A percentile compares a stretch with the other conserved stretches of the same genome.
Evolutionary conservation across 306 rosid genomes (phyloP).

Genomic region (Begonia peltatifolia): DNA sequence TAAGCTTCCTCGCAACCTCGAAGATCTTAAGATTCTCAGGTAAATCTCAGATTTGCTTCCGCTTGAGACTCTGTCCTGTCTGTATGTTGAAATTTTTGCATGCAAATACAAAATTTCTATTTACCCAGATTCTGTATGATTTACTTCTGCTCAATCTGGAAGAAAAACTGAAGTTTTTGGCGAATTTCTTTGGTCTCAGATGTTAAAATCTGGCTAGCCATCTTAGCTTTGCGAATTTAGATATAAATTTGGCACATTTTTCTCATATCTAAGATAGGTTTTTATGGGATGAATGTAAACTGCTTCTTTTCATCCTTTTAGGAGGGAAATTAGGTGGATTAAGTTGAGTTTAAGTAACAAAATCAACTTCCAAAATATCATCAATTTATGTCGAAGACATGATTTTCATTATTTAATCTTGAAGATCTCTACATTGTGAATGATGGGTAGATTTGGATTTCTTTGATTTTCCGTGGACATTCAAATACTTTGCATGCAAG

Average conservation of each 20-base stretch:
- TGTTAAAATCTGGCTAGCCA: background rate
- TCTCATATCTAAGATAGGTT: background rate
- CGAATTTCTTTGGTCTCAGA: no score
- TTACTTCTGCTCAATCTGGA: no score
- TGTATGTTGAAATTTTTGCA: background rate
- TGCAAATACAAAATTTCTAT: background rate
- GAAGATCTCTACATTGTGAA: no score
- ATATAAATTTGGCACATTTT: background rate
- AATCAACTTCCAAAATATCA: no score
- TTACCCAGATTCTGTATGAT: background rate
- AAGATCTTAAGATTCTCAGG: slow-evolving; percentile 78
- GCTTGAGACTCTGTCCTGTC: background rate
- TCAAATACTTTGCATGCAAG: no score
- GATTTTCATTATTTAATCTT: no score
- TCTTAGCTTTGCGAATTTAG: background rate
- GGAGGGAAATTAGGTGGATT: background rate
- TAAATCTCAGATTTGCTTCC: slow-evolving; percentile 1
- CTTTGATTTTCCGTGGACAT: no score
- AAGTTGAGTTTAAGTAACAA: background rate
- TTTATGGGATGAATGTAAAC: background rate
- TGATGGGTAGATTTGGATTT: no score
- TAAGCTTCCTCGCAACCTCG: slow-evolving; percentile 74
- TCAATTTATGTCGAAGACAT: no score
- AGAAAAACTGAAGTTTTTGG: no score
- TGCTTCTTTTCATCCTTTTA: background rate